Base-by-base conservation (phyloP, 176 grass and related monocot species). In the Secale cereale region DNA sequence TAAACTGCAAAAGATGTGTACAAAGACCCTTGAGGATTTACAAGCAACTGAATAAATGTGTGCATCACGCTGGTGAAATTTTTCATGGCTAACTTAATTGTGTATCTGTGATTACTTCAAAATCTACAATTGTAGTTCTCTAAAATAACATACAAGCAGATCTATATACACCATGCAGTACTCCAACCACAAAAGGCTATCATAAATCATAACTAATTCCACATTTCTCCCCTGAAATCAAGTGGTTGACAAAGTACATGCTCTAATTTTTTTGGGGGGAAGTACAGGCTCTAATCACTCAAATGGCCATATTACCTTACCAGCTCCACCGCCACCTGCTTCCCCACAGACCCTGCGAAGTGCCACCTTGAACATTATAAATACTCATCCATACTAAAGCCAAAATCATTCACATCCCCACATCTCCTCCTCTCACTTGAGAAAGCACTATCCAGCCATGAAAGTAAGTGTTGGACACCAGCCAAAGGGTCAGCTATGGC, bases 351-450 rank as follows among this genome's bases (percentile, higher is more conserved):
- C 77, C 46, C 79, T 80, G 68, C 19, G 8, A 90, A 40, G 74
- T 63, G 48, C 23, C 8, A 90, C 19, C 59, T 31, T 75, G 80
- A 64, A 65, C 81, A 80, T 37, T 87, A 91, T 87, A 91, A 87
- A 84, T 91, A 70, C 29, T 2, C 26, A 50, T 29, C 22, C 79
- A 88, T 43, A 59, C 41, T 68, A 81, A 82, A 89, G 83, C 68
- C 59, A 88, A 56, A 78, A 77, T 61, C 63, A 83, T 86, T 79
- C 81, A 54, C 70, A 83, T 36, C 70, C 39, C 61, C 71, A 32
- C 41, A 13, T 23, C 78, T 64, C 40, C 64, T 88, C 65, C 11
- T 80, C 75, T 62, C 60, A 75, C 28, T 48, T 39, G 37, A 76
- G 68, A 76, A 76, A 84, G 1, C n/a, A 68, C 60, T 26, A 4